Evolutionary conservation across 2,329 filamentous ascomycete species (phyloP).

Genomic region (Penicillium sp.): DNA sequence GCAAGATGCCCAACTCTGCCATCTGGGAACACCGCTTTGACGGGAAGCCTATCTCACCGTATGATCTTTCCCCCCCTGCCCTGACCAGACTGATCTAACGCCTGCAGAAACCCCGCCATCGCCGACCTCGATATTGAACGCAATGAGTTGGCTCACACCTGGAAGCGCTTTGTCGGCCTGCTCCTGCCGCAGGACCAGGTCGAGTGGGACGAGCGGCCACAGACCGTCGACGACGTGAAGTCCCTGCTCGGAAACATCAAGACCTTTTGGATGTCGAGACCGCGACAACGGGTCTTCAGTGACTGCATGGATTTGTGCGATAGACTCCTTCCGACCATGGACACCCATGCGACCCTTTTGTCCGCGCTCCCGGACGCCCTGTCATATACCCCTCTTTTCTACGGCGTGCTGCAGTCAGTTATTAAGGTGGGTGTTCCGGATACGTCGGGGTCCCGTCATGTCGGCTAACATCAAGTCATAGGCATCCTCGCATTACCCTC

Average conservation of each 20-base stretch:
- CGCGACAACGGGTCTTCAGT: constrained; percentile 29
- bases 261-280: constrained; percentile 29
- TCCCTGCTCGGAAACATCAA: constrained; percentile 30
- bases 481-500: constrained; percentile 39
- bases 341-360: constrained; percentile 31
- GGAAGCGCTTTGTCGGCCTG: constrained; percentile 37
- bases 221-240: constrained; percentile 32
- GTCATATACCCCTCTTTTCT: constrained; percentile 35
- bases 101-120: constrained; percentile 30
- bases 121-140: constrained; percentile 41
- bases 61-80: constrained; percentile 11
- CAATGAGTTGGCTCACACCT: constrained; percentile 39
- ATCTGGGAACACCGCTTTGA: constrained; percentile 33
- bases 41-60: constrained; percentile 32
- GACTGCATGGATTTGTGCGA: constrained; percentile 30
- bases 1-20: constrained; percentile 22
- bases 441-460: background rate
- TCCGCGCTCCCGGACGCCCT: constrained; percentile 29
- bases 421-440: constrained; percentile 33
- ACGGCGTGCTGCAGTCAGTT: constrained; percentile 38
- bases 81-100: background rate
- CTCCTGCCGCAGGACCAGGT: constrained; percentile 32
- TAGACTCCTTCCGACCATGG: constrained; percentile 31
- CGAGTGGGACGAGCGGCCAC: constrained; percentile 31
- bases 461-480: constrained; percentile 13